These are phyloP conservation scores for Rhododendron griersonianum DNA, from an alignment of 148 eudicot genomes.

Conservation along the genomic window DNA sequence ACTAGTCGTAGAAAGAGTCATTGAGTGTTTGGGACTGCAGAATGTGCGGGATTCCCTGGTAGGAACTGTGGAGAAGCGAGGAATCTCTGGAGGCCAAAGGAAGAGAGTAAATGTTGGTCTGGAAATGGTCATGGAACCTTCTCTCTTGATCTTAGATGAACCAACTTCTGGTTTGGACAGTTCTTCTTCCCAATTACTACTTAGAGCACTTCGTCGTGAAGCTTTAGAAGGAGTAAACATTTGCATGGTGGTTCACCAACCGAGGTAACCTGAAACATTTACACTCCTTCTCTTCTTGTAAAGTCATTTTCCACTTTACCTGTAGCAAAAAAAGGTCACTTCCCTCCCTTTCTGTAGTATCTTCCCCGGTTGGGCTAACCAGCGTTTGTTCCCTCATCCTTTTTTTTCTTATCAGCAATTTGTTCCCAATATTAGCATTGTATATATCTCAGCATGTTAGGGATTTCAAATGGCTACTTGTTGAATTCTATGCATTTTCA, in stretches of 20 bases:
- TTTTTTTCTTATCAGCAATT: background rate
- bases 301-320: background rate
- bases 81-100: constrained; percentile 86
- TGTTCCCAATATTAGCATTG: background rate
- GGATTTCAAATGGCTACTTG: background rate
- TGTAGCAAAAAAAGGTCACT: background rate
- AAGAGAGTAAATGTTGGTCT: constrained; percentile 83
- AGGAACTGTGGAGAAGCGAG: constrained; percentile 84
- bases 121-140: constrained; percentile 92
- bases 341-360: background rate
- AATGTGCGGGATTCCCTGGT: constrained; percentile 63
- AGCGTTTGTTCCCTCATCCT: background rate
- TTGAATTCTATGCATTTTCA: background rate
- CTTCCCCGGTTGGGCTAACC: background rate
- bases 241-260: constrained; percentile 86
- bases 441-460: background rate
- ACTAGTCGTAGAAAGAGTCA: constrained; percentile 69
- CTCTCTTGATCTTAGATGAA: constrained; percentile 71
- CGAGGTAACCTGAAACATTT: constrained; percentile 43
- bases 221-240: constrained; percentile 82
- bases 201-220: constrained; percentile 86
- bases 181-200: constrained; percentile 66
- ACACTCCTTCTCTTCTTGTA: background rate
- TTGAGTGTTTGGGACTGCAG: constrained; percentile 67
- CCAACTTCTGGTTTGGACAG: constrained; percentile 89